phyloP scores from a whole-genome alignment of 2,329 filamentous ascomycete genomes.

The Alternaria solani region DNA sequence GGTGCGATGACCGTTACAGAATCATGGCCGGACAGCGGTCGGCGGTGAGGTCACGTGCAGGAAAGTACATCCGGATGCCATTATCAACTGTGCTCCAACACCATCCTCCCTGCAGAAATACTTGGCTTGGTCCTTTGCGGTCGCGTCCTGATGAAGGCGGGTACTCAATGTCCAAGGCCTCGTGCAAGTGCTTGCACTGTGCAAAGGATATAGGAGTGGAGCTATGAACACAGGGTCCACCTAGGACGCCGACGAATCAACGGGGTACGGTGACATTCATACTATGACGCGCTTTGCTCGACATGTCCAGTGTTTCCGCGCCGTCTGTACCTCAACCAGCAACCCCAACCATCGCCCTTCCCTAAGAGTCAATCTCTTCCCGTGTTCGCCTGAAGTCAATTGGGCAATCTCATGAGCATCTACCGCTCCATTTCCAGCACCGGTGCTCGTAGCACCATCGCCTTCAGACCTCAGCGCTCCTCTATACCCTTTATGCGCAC shows the following conservation, averaged over 20 bases:
- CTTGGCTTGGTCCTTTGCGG: too few relatives aligned
- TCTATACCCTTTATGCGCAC: not conserved
- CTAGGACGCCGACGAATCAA: not conserved
- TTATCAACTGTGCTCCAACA: too few relatives aligned
- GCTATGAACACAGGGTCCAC: not conserved
- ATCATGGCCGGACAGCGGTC: too few relatives aligned
- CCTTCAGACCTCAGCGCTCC: not conserved
- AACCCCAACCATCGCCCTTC: not conserved
- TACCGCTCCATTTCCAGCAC: not conserved
- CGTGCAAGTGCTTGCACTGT: too few relatives aligned
- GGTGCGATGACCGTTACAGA: too few relatives aligned
- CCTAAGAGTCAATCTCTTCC: not conserved
- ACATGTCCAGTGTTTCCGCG: not conserved
- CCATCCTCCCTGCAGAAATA: too few relatives aligned
- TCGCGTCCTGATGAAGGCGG: too few relatives aligned
- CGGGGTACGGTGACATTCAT: not conserved
- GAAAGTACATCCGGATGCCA: too few relatives aligned
- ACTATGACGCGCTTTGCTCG: not conserved
- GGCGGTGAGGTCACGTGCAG: too few relatives aligned
- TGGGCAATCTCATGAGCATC: conserved; percentile 1
- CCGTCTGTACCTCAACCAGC: not conserved
- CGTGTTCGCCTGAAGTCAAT: not conserved
- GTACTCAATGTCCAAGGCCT: too few relatives aligned
- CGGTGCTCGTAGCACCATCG: not conserved
- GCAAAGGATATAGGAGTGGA: not conserved